Conservation (phyloP, 2,329 filamentous ascomycete species). For the Canariomyces notabilis region DNA sequence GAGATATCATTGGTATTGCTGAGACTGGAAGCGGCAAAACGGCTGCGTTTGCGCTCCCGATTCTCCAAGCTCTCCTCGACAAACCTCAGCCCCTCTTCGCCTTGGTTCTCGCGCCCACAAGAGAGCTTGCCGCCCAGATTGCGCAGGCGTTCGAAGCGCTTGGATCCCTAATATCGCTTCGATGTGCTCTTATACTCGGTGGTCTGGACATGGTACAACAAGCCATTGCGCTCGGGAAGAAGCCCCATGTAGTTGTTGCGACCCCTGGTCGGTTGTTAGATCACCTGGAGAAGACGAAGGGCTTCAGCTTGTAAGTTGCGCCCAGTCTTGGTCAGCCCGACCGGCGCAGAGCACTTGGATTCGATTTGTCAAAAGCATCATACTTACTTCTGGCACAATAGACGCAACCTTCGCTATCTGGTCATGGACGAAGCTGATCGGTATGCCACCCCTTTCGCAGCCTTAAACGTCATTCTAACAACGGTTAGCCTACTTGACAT, state of each 20-base stretch:
- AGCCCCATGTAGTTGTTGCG: constrained; percentile 88
- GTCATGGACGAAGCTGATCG: constrained; percentile 95
- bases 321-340: too few relatives aligned
- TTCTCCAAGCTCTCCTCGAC: constrained; percentile 84
- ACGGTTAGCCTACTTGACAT: constrained; percentile 65
- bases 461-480: not conserved
- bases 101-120: constrained; percentile 86
- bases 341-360: too few relatives aligned
- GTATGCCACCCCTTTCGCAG: constrained; percentile 1
- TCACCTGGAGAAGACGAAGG: constrained; percentile 94
- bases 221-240: constrained; percentile 86
- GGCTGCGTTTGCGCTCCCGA: constrained; percentile 87
- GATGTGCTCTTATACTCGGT: constrained; percentile 81
- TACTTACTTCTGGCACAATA: constrained; percentile 6
- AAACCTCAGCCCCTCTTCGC: constrained; percentile 81
- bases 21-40: constrained; percentile 97
- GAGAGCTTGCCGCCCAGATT: constrained; percentile 91
- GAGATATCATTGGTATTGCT: constrained; percentile 88
- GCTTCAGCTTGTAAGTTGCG: constrained; percentile 72
- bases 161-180: constrained; percentile 80
- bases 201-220: constrained; percentile 96
- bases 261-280: constrained; percentile 80
- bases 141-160: constrained; percentile 82
- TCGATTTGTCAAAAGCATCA: not conserved
- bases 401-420: constrained; percentile 66